Evolutionary conservation across 1,284 basidiomycete genomes (phyloP), one percentile per base, ranked within the genome.

Genomic region (Tilletiaria anomala): DNA sequence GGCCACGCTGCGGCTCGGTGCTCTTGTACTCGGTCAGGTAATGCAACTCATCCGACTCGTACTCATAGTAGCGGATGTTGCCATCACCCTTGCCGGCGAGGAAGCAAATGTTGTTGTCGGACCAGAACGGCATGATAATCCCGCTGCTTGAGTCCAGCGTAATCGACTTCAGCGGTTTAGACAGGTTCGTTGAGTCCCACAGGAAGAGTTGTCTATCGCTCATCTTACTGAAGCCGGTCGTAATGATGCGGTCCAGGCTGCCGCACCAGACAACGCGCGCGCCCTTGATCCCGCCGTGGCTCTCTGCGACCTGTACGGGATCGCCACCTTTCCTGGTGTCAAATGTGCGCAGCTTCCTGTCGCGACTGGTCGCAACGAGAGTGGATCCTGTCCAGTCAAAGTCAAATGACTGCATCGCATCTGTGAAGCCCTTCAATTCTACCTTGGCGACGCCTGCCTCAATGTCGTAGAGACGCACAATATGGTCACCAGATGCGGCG

Each of bases 121-220:
- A 79, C 79, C 85, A 97, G 78, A 91, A 94, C 1, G 91, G 91
- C 86, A 96, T 94, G 40, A 93, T 70, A 31, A 94, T 85, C 37
- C 91, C 89, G 42, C 80, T 82, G 22, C 45, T 50, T 4, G 54
- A 44, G 51, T 66, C 63, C 32, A 66, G 47, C 5, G 49, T 54
- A 35, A 59, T 37, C 12, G 43, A 39, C 47, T 53, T 48, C 26
- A 61, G 23, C 10, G 58, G 58, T 19, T 47, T 32, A 10, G 39
- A 24, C 18, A 61, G 39, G 29, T 54, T 52, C 3, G 39, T 50
- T 20, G 58, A 53, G 23, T 66, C 61, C 63, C 63, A 66, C 32
- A 96, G 70, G 45, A 75, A 76, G 44, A 89, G 74, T 69, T 96
- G 87, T 8, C 89, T 75, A 67, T 93, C 86, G 37, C 82, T 85